These are phyloP conservation scores for Clausena lansium DNA, from an alignment of 345 rosid genomes.

Conservation along the genomic window DNA sequence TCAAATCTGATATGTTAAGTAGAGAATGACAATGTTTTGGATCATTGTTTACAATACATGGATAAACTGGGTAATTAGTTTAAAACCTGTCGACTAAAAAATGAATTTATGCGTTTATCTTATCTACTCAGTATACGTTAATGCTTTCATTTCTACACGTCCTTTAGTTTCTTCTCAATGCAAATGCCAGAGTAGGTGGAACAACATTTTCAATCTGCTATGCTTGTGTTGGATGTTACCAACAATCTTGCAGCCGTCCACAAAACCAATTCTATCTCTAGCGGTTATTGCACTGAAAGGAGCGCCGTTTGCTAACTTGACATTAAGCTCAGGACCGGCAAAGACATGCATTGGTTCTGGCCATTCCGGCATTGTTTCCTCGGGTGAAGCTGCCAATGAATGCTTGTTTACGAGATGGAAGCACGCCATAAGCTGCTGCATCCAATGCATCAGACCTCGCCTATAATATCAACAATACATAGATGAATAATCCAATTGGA, in stretches of 20 bases:
- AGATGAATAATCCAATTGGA: too few species aligned
- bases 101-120: too few species aligned
- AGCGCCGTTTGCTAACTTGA: conserved; percentile 31
- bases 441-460: conserved; percentile 91
- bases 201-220: too few species aligned
- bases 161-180: too few species aligned
- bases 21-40: too few species aligned
- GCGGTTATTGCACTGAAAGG: conserved; percentile 89
- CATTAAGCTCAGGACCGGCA: conserved; percentile 53
- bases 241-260: conserved; percentile 10
- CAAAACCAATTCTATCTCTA: conserved; percentile 65
- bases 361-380: conserved; percentile 84
- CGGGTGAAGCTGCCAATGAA: conserved; percentile 91
- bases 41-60: too few species aligned
- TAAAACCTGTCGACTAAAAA: too few species aligned
- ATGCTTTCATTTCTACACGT: too few species aligned
- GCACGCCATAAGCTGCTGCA: conserved; percentile 87
- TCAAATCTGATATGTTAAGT: too few species aligned
- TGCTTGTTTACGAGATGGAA: conserved; percentile 84
- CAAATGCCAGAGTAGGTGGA: too few species aligned
- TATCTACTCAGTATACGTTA: too few species aligned
- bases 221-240: conserved; percentile 18
- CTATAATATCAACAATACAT: conserved; percentile 29
- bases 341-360: conserved; percentile 98
- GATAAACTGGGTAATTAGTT: too few species aligned